Evolutionary conservation across 2,329 filamentous ascomycete species (phyloP), one percentile per base, ranked within the genome.

Genomic region (Biscogniauxia mediterranea): DNA sequence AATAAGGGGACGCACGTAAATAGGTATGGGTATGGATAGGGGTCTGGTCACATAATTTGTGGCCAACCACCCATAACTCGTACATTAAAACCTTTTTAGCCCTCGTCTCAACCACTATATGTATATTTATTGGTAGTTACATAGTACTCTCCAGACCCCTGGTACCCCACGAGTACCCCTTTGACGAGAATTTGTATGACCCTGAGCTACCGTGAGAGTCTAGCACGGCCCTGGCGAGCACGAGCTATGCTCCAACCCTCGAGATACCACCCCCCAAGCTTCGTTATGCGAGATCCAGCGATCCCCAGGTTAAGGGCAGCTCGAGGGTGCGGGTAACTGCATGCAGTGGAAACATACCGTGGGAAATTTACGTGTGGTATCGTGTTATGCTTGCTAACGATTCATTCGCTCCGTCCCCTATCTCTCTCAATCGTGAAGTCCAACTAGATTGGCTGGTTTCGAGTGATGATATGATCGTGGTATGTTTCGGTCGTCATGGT

Each of bases 211-310:
- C 58, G 52, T 52, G 52, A 54, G 38, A 54, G 58, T 26, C 23
- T 21, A 26, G 55, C 57, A 49, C 55, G 52, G 8, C 49, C 21
- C 20, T 54, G 42, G 52, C 25, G 19, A 59, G 50, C 57, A 62
- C 42, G 51, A 55, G 52, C 57, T 42, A 60, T 52, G 55, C 56
- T 60, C 55, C 21, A 55, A 51, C 57, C 54, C 50, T 51, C 59
- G 15, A 56, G 52, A 64, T 60, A 21, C 23, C 17, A 23, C 52
- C 25, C 23, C 23, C 46, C 52, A 28, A 25, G 42, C 52, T 57
- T 61, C 62, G 55, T 66, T 60, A 61, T 65, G 63, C 60, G 59
- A 69, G 66, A 70, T 69, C 66, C 66, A 68, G 69, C 61, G 62
- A 61, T 60, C 62, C 67, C 67, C 63, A 60, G 68, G 64, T 56